These are phyloP conservation scores for Ceratocystis smalleyi DNA, from an alignment of 2,329 filamentous ascomycete species.

Conservation along the genomic window DNA sequence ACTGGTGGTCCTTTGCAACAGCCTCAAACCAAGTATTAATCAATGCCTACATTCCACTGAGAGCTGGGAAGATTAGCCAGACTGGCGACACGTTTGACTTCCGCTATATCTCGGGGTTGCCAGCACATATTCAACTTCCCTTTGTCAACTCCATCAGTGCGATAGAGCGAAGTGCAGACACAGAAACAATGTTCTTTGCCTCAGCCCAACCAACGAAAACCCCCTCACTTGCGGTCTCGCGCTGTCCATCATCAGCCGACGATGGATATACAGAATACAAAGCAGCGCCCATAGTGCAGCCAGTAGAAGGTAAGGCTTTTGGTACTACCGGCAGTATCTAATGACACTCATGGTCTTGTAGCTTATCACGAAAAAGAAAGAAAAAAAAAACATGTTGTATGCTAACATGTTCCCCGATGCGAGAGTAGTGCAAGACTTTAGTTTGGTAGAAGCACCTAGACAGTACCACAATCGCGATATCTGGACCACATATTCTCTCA, in stretches of 20 bases:
- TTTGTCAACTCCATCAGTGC: neutral
- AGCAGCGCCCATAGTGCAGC: neutral
- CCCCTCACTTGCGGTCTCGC: neutral
- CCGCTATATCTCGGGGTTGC: neutral
- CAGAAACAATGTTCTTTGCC: conserved; percentile 5
- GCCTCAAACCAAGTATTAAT: neutral
- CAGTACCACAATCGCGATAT: neutral
- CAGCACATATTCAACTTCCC: neutral
- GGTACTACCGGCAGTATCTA: too few relatives aligned
- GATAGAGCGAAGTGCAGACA: conserved; percentile 2
- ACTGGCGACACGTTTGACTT: neutral
- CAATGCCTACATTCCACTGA: conserved; percentile 9
- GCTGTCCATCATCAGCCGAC: neutral
- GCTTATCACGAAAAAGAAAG: too few relatives aligned
- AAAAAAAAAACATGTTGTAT: neutral
- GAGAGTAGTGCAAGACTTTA: conserved; percentile 9
- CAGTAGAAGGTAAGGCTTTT: neutral
- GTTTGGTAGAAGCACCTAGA: conserved; percentile 1
- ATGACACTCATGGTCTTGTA: too few relatives aligned
- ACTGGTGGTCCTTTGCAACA: neutral
- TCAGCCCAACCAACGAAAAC: neutral
- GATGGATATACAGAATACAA: neutral
- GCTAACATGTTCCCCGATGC: neutral
- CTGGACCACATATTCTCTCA: conserved; percentile 26
- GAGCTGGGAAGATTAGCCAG: neutral